These are phyloP conservation scores for Dioscorea dumetorum DNA, from an alignment of 106 monocot species.

Conservation along the genomic window DNA sequence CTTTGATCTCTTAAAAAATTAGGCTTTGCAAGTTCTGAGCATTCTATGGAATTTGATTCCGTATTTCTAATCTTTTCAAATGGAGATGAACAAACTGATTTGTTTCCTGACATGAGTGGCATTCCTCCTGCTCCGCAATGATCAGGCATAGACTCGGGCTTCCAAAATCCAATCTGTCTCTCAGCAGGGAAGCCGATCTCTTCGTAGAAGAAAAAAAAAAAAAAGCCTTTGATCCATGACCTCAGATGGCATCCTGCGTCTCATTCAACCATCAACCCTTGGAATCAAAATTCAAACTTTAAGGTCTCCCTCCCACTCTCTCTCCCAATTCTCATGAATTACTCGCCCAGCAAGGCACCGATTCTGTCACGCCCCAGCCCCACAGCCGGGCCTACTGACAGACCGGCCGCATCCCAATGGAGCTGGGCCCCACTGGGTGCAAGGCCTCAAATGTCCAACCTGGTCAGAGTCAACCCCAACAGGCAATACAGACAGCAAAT, in stretches of 20 bases:
- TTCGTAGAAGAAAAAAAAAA: slow-evolving; percentile 33
- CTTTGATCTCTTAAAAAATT: no score
- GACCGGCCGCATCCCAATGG: no score
- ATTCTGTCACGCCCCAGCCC: background rate
- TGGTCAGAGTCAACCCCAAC: no score
- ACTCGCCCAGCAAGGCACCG: no score
- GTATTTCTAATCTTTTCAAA: slow-evolving; percentile 24
- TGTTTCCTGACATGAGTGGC: slow-evolving; percentile 32
- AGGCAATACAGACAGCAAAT: no score
- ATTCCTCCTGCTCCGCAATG: slow-evolving; percentile 23
- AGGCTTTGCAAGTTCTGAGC: slow-evolving; percentile 13
- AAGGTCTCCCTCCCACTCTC: background rate
- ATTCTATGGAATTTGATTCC: slow-evolving; percentile 17
- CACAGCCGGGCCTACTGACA: no score
- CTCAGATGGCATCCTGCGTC: slow-evolving; percentile 35
- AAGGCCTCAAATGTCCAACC: no score
- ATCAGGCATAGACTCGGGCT: slow-evolving; percentile 30
- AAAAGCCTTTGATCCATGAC: slow-evolving; percentile 29
- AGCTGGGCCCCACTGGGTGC: no score
- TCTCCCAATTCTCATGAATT: background rate
- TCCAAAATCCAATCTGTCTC: slow-evolving; percentile 67
- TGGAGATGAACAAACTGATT: slow-evolving; percentile 36
- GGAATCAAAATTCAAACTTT: background rate
- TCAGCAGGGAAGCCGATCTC: slow-evolving; percentile 19
- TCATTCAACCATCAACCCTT: background rate